These are phyloP conservation scores for Colletotrichum camelliae DNA, from an alignment of 2,329 filamentous ascomycete species.

Conservation along the genomic window DNA sequence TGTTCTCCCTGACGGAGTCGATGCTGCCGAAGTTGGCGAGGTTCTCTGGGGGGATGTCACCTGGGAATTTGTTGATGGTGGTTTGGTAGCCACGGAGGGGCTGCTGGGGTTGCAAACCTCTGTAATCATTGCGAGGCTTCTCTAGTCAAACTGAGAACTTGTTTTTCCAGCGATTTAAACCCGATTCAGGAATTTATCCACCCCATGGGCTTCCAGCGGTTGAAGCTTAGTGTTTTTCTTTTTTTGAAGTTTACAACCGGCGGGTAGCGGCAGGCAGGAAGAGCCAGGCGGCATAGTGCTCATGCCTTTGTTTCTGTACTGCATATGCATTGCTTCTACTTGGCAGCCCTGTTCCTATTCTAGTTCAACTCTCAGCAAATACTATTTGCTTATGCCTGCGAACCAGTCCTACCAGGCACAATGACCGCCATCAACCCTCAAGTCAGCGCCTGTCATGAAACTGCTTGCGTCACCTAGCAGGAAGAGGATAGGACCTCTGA, in stretches of 20 bases:
- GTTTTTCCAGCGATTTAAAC: no score
- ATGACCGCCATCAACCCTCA: constrained; percentile 44
- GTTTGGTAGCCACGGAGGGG: constrained; percentile 1
- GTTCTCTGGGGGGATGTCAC: constrained; percentile 3
- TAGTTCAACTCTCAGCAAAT: no score
- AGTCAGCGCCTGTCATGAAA: constrained; percentile 43
- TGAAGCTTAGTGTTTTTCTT: no score
- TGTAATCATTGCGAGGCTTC: background rate
- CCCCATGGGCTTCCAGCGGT: no score
- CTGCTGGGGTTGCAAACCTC: constrained; percentile 2
- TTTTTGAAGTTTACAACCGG: no score
- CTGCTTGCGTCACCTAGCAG: constrained; percentile 39
- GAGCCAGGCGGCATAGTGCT: no score
- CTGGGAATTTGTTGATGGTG: background rate
- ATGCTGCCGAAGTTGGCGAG: background rate
- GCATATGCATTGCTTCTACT: no score
- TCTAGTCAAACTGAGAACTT: background rate
- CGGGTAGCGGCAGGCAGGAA: no score
- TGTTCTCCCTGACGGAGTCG: background rate
- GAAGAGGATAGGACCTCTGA: constrained; percentile 38
- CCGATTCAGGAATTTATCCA: no score
- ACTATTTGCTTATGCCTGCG: no score
- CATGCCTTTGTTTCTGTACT: no score
- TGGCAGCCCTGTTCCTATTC: no score
- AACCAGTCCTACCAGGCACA: constrained; percentile 31